Base-by-base conservation (phyloP, 2,329 filamentous ascomycete genomes). In the Passalora sequoiae region DNA sequence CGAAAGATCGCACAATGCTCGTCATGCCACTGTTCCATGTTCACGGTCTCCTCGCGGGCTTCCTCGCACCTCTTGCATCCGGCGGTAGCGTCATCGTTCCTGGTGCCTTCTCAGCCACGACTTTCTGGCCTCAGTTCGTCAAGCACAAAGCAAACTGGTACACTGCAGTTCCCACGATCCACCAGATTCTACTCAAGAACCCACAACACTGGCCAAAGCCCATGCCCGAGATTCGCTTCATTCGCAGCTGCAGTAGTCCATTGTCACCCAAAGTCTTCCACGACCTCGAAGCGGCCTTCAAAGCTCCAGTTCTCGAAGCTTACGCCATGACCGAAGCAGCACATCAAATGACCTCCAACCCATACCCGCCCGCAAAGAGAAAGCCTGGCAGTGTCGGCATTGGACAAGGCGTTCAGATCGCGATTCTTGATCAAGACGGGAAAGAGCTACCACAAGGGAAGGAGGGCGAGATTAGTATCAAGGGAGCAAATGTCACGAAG, bases 21-120 rank as follows among this genome's bases (percentile, higher is more conserved):
- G 86, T 94, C 47, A 94, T 94, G 87, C 87, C 87, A 13, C 75
- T 94, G 2, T 94, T 94, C 74, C 87, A 94, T 66, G 87, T 94
- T 37, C 87, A 92, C 61, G 88, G 88, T n/a, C 75, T 94, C 2
- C 74, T 94, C 10, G 89, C 87, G 48, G 87, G 80, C 15, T 85
- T 94, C 56, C 75, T 94, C 3, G 84, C 86, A 1, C 85, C 87
- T 1, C 73, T 94, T 8, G 73, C 76, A 54, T 83, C 84, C 2
- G 84, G 83, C 21, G 86, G 87, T 43, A 89, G 86, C 5, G 84
- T 89, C 48, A 74, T 94, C 44, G 83, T 94, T 4, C 87, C 87
- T 2, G 59, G 73, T 40, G 84, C 82, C 60, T 94, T 94, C 75
- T 91, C 86, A 3, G 86, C 88, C 6, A 77, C 78, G 1, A 81